Evolutionary conservation across 1,284 basidiomycete species (phyloP).

Genomic region (Trichosporon sp.): DNA sequence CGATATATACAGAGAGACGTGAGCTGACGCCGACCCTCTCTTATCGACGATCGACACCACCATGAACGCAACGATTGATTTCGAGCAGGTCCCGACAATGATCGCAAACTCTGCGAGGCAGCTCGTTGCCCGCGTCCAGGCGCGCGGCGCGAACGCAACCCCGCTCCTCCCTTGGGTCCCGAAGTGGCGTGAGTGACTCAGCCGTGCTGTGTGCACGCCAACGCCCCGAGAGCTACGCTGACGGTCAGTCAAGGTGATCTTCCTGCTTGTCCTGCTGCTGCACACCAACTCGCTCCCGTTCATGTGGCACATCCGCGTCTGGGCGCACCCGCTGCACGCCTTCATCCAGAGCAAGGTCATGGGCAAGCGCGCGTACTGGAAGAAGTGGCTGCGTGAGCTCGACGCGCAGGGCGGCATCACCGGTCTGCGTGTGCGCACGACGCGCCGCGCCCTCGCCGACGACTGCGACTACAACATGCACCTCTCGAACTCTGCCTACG

Average conservation of each 20-base stretch:
- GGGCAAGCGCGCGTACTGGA: conserved; percentile 41
- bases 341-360: conserved; percentile 39
- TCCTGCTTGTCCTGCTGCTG: conserved; percentile 48
- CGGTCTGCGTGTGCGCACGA: conserved; percentile 33
- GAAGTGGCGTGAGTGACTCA: conserved; percentile 42
- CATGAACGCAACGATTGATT: conserved; percentile 3
- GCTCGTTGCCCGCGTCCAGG: conserved; percentile 23
- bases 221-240: background rate
- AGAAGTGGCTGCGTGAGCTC: conserved; percentile 37
- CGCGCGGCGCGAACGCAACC: conserved; percentile 30
- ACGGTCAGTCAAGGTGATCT: conserved; percentile 49
- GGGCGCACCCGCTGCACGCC: conserved; percentile 42
- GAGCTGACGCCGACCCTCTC: background rate
- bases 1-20: background rate
- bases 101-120: conserved; percentile 17
- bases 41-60: background rate
- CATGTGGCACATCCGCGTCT: conserved; percentile 53
- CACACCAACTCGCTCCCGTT: conserved; percentile 54
- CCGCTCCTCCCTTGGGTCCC: conserved; percentile 52
- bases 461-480: conserved; percentile 58
- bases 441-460: conserved; percentile 48
- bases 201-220: background rate
- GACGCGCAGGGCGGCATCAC: conserved; percentile 39
- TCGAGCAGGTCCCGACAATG: conserved; percentile 21
- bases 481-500: conserved; percentile 54